Conservation (phyloP, 805 yeast genomes). For the Nakazawaea anatomiae region DNA sequence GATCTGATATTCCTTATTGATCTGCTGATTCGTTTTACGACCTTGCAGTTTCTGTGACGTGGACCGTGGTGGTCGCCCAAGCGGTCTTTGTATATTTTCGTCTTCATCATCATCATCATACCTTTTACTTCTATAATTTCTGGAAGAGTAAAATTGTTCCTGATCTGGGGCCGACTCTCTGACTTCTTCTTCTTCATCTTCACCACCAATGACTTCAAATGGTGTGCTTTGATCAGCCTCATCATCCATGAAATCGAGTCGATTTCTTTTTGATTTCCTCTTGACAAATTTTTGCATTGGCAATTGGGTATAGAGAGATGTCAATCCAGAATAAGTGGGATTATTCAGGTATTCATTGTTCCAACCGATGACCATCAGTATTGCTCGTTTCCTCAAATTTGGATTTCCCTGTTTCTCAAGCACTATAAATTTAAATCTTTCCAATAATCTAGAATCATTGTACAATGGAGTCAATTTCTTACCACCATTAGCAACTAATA, state of each 20-base stretch:
- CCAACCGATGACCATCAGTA: conserved; percentile 63
- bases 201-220: conserved; percentile 22
- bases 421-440: conserved; percentile 48
- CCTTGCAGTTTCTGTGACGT: conserved; percentile 8
- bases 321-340: conserved; percentile 43
- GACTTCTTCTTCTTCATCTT: conserved; percentile 2
- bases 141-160: conserved; percentile 10
- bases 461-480: conserved; percentile 41
- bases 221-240: conserved; percentile 38
- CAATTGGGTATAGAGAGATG: conserved; percentile 35
- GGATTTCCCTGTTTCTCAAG: conserved; percentile 32
- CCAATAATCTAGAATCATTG: conserved; percentile 62
- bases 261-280: conserved; percentile 11
- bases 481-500: conserved; percentile 52
- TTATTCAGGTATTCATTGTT: conserved; percentile 44
- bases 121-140: conserved; percentile 2
- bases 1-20: conserved; percentile 48
- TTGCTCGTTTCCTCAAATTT: conserved; percentile 40
- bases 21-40: conserved; percentile 24
- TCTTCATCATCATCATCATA: neutral
- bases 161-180: conserved; percentile 13
- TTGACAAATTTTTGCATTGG: conserved; percentile 25
- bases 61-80: conserved; percentile 4
- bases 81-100: neutral
- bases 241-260: conserved; percentile 44